Conservation (phyloP, 106 monocot species). For the Platanthera zijinensis region DNA sequence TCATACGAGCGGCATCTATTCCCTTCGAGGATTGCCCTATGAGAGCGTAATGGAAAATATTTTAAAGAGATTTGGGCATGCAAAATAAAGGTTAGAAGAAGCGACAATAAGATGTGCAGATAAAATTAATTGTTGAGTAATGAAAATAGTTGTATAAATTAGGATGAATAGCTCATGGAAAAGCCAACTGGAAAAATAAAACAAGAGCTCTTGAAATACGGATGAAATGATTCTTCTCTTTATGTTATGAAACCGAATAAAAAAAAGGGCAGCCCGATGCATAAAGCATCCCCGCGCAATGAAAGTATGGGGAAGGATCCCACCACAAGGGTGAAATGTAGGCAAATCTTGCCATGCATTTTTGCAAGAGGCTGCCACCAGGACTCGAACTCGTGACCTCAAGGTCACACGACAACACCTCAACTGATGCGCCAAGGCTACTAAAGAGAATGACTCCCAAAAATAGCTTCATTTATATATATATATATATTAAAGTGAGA, state of each 20-base stretch:
- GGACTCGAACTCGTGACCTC: too few species aligned
- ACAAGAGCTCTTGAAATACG: not conserved
- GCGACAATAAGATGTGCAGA: not conserved
- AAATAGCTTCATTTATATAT: not conserved
- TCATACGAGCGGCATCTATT: not conserved
- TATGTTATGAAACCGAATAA: not conserved
- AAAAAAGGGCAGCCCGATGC: not conserved
- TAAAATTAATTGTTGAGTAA: not conserved
- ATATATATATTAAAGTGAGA: not conserved
- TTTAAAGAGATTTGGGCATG: not conserved
- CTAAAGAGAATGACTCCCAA: too few species aligned
- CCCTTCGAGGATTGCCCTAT: not conserved
- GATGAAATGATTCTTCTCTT: not conserved
- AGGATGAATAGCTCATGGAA: not conserved
- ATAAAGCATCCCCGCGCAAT: too few species aligned
- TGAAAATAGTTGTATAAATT: not conserved
- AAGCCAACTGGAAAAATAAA: not conserved
- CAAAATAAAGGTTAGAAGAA: not conserved
- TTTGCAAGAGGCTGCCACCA: too few species aligned
- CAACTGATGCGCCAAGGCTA: too few species aligned
- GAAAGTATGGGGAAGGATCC: too few species aligned
- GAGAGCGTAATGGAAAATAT: not conserved
- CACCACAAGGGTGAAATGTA: too few species aligned
- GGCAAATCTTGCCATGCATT: too few species aligned
- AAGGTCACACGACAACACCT: too few species aligned